phyloP scores from a whole-genome alignment of 176 grass and related monocot genomes.

The Raddia guianensis region DNA sequence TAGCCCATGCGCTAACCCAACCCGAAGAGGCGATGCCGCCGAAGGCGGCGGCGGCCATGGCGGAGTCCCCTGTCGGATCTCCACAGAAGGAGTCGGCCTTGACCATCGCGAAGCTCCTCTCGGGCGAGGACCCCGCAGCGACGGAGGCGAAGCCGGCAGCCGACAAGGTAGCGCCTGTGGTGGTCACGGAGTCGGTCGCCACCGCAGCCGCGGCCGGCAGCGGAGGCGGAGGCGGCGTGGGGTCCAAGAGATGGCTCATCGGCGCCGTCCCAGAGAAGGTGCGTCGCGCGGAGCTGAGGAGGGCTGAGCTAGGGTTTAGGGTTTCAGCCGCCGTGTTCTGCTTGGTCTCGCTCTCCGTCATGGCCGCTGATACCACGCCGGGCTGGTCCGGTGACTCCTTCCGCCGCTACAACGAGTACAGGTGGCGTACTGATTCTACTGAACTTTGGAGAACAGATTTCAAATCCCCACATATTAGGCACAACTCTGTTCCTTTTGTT shows the following conservation, averaged over 20 bases:
- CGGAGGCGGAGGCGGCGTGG: neutral
- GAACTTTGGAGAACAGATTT: neutral
- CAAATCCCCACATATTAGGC: neutral
- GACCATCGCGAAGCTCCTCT: constrained; percentile 64
- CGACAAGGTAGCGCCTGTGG: constrained; percentile 38
- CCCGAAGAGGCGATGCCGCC: constrained; percentile 26
- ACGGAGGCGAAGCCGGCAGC: constrained; percentile 37
- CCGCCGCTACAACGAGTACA: constrained; percentile 80
- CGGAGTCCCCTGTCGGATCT: constrained; percentile 33
- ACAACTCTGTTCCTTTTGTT: neutral
- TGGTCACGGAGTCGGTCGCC: neutral
- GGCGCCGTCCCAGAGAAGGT: constrained; percentile 40
- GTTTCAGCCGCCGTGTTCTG: constrained; percentile 66
- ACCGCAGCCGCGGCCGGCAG: too few relatives aligned
- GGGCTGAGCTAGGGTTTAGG: constrained; percentile 67
- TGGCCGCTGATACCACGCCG: constrained; percentile 62
- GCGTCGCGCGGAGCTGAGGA: constrained; percentile 48
- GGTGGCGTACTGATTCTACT: constrained; percentile 35
- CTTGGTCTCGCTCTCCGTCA: constrained; percentile 63
- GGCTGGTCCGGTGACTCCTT: constrained; percentile 80
- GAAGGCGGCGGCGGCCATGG: neutral
- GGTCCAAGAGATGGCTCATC: constrained; percentile 49
- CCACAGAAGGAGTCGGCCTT: constrained; percentile 57
- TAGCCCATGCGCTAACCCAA: constrained; percentile 43
- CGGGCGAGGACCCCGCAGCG: constrained; percentile 39